Base-by-base conservation (phyloP, 805 yeast species). In the Yarrowia hollandica region DNA sequence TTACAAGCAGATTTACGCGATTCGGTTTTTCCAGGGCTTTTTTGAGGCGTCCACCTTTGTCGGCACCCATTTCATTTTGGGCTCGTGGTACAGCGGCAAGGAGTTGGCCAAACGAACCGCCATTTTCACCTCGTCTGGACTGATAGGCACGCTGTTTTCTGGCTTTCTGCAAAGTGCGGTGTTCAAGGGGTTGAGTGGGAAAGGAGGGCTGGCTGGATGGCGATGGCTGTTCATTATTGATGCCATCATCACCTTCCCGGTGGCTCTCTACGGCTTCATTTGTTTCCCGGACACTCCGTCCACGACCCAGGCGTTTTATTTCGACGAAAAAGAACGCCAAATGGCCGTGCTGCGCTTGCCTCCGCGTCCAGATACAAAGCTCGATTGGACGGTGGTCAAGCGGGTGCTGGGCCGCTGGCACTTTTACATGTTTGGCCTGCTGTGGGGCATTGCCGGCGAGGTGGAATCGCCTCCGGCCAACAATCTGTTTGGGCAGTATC, bases 141-240 rank as follows among this genome's bases (percentile, higher is more conserved):
- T 72, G 35, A 64, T 77, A 37, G 81, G 78, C 15, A 69, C 72
- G 18, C 76, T 76, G 71, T 75, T 75, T 61, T 72, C 77, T 8
- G 79, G 80, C 5, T 77, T 74, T 55, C 64, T 78, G 37, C 80
- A 78, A 63, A 61, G 74, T 10, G 80, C 79, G 1, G 79, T 77
- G 3, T 74, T 72, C 64, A 62, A 63, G 41, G 65, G 73, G 64
- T 69, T 76, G 67, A 69, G 71, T 60, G 79, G 78, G 23, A 70
- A 65, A 37, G 72, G 71, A 12, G 82, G 82, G 1, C 63, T 65
- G 8, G 61, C 62, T 75, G 84, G 61, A 75, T 62, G 64, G 64
- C 46, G 61, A 38, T 62, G 64, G 64, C 52, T 54, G 38, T 62
- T 62, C 25, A 38, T 62, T 18, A 60, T 62, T 14, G 64, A 62